These are phyloP conservation scores for Cucurbita argyrosperma DNA, from an alignment of 306 rosid species.

Conservation along the genomic window DNA sequence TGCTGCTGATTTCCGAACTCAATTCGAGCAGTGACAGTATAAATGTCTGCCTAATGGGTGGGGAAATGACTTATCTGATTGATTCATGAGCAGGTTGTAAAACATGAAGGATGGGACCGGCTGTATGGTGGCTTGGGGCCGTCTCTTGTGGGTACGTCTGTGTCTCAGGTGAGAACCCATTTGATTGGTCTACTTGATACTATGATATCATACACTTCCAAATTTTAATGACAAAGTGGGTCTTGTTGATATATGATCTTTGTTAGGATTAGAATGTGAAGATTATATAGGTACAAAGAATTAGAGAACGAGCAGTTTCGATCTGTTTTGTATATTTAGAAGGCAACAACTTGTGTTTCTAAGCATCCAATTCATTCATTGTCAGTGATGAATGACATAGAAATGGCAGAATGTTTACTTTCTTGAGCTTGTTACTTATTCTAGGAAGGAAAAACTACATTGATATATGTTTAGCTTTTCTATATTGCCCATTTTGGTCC, in stretches of 20 bases:
- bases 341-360: not conserved
- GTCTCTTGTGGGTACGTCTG: constrained; percentile 72
- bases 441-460: not conserved
- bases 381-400: not conserved
- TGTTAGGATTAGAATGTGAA: not conserved
- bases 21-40: not conserved
- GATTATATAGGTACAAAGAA: not conserved
- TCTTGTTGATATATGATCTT: not conserved
- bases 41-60: not conserved
- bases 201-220: not conserved
- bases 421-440: not conserved
- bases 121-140: constrained; percentile 83
- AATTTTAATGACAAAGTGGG: not conserved
- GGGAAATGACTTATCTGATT: not conserved
- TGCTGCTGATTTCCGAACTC: not conserved
- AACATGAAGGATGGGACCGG: constrained; percentile 82
- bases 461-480: not conserved
- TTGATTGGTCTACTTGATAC: constrained; percentile 7
- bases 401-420: not conserved
- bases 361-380: not conserved
- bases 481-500: not conserved
- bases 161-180: constrained; percentile 75
- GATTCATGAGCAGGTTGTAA: constrained; percentile 44
- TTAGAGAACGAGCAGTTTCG: not conserved
- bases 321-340: not conserved